Percentiles rank a stretch among this genome's conserved stretches.
Evolutionary conservation across 768 basidiomycete species (phyloP).

Genomic region (Mrakia gelida): DNA sequence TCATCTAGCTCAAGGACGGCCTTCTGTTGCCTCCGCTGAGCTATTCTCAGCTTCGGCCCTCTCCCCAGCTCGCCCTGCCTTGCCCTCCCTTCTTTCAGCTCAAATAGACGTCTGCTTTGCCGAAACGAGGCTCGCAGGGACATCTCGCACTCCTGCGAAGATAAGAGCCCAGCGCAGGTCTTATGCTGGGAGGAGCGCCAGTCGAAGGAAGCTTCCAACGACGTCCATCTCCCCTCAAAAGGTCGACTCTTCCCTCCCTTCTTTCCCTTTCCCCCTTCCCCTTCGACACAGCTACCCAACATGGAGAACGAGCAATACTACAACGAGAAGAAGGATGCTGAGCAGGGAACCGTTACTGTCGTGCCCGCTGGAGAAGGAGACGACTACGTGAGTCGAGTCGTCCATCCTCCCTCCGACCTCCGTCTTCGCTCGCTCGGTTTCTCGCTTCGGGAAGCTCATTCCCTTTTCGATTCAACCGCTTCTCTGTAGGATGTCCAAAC

Average conservation of each 20-base stretch:
- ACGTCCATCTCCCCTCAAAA: not conserved
- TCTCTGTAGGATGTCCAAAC: not conserved
- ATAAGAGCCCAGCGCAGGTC: too few relatives aligned
- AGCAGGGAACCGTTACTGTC: not conserved
- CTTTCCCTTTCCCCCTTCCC: not conserved
- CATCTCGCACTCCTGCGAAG: too few relatives aligned
- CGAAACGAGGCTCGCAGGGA: too few relatives aligned
- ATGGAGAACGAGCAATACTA: not conserved
- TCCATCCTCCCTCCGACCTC: not conserved
- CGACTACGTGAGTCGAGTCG: not conserved
- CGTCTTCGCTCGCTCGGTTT: not conserved
- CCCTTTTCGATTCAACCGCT: too few relatives aligned
- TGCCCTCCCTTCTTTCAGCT: not conserved
- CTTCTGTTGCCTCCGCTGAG: not conserved
- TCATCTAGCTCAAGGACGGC: too few relatives aligned
- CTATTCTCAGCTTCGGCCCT: not conserved
- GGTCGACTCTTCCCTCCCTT: not conserved
- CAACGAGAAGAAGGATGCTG: not conserved
- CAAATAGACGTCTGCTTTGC: not conserved
- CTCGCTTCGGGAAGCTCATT: too few relatives aligned
- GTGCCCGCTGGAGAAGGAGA: not conserved
- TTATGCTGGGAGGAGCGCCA: too few relatives aligned
- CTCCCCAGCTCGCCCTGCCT: not conserved
- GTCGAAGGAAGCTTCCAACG: not conserved
- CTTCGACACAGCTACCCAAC: not conserved